Base-by-base conservation (phyloP, 2,329 filamentous ascomycete genomes). In the Botrytis byssoidea region DNA sequence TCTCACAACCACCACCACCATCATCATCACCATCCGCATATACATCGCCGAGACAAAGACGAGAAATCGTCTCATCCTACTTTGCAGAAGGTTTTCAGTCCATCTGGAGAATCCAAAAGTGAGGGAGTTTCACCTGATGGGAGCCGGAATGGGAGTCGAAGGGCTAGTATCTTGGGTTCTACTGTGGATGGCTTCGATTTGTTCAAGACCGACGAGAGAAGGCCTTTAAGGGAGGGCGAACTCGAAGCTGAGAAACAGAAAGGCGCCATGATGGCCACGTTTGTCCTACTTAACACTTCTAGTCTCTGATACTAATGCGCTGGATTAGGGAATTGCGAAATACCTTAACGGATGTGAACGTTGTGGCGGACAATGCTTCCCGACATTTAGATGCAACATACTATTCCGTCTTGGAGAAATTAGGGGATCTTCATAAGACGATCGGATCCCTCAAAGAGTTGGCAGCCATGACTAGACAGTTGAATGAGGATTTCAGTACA, bases 321-420 rank as follows among this genome's bases (percentile, higher is more conserved):
- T 66, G 16, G 42, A n/a, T 71, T 76, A 89, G 88, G 74, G 85
- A 85, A 66, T 78, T 91, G 32, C 85, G 84, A 76, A 85, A 85
- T 72, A 86, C 87, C 6, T 82, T 90, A 0, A 79, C 81, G 37
- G 84, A 87, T 67, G 84, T 94, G 18, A 86, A 86, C 77, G 83
- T 86, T 46, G 86, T 90, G 80, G 91, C 91, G 35, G 86, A 89
- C 72, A 83, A 85, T 35, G 89, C 90, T 37, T 92, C 90, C 25
- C 86, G 87, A 74, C 87, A 87, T 48, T 87, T 95, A 60, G 92
- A 95, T 80, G 88, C 92, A 74, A 91, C 91, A 4, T 95, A 94
- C 83, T 92, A 92, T 76, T 88, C 89, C 0, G 87, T 94, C 16
- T 85, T 94, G 44, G 90, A 93, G 80, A 93, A 91, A 79, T 86